Percentiles rank a stretch among this genome's conserved stretches.
Conservation (phyloP, 768 basidiomycete species). For the Hysterangium stoloniferum region DNA sequence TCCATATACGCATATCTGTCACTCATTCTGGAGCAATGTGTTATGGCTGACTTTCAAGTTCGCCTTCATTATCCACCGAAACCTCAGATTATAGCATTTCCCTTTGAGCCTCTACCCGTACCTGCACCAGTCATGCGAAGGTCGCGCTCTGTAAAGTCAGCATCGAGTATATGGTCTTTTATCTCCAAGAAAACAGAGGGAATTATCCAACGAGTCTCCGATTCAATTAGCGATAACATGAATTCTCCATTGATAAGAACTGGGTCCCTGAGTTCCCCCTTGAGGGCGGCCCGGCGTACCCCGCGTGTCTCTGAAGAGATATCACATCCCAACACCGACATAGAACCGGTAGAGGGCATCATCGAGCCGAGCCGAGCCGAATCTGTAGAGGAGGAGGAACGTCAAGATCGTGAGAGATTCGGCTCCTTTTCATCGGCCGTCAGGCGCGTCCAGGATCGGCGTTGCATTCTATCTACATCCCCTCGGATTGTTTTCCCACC, state of each 20-base stretch:
- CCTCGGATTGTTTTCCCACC: constrained; percentile 39
- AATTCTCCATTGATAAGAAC: neutral
- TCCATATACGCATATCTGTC: constrained; percentile 48
- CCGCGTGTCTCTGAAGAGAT: neutral
- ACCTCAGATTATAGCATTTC: constrained; percentile 3
- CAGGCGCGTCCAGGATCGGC: constrained; percentile 32
- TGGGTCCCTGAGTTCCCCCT: neutral
- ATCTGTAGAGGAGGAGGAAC: constrained; percentile 1
- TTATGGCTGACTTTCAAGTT: constrained; percentile 45
- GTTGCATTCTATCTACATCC: constrained; percentile 44
- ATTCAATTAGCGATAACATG: neutral
- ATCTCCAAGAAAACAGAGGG: constrained; percentile 30
- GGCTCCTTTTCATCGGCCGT: constrained; percentile 35
- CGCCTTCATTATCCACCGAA: constrained; percentile 34
- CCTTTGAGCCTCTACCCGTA: constrained; percentile 13
- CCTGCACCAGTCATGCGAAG: constrained; percentile 11
- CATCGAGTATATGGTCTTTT: constrained; percentile 28
- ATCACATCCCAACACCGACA: neutral
- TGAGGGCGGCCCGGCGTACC: neutral
- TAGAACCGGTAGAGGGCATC: neutral
- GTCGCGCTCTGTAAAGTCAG: neutral
- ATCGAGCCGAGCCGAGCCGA: neutral
- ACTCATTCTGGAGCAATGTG: constrained; percentile 51
- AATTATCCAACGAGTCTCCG: constrained; percentile 21
- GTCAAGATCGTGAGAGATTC: constrained; percentile 6